Evolutionary conservation across 495 filamentous ascomycete genomes (phyloP).

Genomic region (Podospora sp.): DNA sequence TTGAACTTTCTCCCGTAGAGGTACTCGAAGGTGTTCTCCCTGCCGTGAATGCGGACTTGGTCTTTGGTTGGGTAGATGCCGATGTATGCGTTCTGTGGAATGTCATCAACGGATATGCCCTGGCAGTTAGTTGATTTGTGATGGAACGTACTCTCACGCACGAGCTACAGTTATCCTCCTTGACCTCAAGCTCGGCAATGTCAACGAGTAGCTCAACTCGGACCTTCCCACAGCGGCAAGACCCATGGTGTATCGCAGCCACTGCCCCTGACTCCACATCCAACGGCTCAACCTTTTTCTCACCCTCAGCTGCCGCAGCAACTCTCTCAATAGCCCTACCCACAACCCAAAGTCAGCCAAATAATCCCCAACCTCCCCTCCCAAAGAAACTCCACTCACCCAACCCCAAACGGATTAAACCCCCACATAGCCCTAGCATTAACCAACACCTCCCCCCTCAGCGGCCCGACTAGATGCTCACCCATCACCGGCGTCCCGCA

Average conservation of each 20-base stretch:
- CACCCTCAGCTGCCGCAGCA: neutral
- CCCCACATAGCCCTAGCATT: constrained; percentile 25
- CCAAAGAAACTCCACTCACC: no score
- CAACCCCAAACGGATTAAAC: constrained; percentile 24
- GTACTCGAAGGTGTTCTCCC: constrained; percentile 27
- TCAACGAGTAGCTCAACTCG: constrained; percentile 13
- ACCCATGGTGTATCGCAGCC: constrained; percentile 11
- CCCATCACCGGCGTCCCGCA: constrained; percentile 25
- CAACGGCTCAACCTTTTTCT: neutral
- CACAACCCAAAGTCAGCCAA: neutral
- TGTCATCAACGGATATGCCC: neutral
- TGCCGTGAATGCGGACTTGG: constrained; percentile 21
- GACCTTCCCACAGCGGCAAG: constrained; percentile 28
- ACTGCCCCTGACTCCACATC: neutral
- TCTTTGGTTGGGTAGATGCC: constrained; percentile 27
- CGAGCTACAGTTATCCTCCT: constrained; percentile 31
- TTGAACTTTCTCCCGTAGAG: constrained; percentile 16
- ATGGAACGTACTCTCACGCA: constrained; percentile 27
- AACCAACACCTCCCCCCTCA: constrained; percentile 19
- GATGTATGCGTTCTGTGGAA: constrained; percentile 24
- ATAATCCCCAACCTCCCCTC: neutral
- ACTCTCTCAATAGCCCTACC: neutral
- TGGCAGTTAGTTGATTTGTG: neutral
- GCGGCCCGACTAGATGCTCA: constrained; percentile 19
- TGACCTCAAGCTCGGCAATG: constrained; percentile 10